phyloP scores from a whole-genome alignment of 768 basidiomycete species.

The Tulasnella calospora region DNA sequence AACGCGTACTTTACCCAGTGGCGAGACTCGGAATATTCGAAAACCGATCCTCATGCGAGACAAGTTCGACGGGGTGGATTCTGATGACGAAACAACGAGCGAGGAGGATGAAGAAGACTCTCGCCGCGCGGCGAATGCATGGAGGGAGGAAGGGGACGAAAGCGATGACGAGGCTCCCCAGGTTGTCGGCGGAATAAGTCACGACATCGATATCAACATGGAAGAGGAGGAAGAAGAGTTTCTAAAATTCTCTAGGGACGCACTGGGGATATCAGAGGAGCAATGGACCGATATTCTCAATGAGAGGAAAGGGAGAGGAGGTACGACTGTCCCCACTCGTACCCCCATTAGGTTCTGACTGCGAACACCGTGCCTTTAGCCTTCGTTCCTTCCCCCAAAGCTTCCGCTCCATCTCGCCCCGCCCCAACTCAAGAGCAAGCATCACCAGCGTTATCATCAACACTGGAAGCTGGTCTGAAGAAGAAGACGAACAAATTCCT shows the following conservation, averaged over 20 bases:
- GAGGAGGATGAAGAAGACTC: constrained; percentile 43
- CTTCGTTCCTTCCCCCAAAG: constrained; percentile 23
- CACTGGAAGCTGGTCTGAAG: constrained; percentile 12
- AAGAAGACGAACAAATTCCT: constrained; percentile 20
- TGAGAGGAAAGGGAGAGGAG: constrained; percentile 74
- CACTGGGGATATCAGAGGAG: constrained; percentile 81
- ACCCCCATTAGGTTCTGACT: background rate
- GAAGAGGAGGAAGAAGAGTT: constrained; percentile 91
- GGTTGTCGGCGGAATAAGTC: constrained; percentile 49
- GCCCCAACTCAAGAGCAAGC: background rate
- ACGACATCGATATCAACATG: constrained; percentile 84
- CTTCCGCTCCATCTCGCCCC: background rate
- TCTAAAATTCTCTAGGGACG: constrained; percentile 87
- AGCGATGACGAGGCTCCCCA: constrained; percentile 74
- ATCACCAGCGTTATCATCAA: background rate
- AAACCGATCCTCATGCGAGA: constrained; percentile 76
- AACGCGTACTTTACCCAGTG: background rate
- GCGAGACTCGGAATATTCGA: constrained; percentile 50
- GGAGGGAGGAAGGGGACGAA: constrained; percentile 41
- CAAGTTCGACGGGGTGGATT: constrained; percentile 85
- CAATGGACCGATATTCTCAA: constrained; percentile 83
- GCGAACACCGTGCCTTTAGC: constrained; percentile 20
- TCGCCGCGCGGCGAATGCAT: constrained; percentile 28
- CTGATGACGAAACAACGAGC: constrained; percentile 74
- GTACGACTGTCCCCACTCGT: constrained; percentile 44